Percentiles rank a stretch among this genome's conserved stretches.
Conservation (phyloP, 2,329 filamentous ascomycete species). For the Ilyonectria destructans region DNA sequence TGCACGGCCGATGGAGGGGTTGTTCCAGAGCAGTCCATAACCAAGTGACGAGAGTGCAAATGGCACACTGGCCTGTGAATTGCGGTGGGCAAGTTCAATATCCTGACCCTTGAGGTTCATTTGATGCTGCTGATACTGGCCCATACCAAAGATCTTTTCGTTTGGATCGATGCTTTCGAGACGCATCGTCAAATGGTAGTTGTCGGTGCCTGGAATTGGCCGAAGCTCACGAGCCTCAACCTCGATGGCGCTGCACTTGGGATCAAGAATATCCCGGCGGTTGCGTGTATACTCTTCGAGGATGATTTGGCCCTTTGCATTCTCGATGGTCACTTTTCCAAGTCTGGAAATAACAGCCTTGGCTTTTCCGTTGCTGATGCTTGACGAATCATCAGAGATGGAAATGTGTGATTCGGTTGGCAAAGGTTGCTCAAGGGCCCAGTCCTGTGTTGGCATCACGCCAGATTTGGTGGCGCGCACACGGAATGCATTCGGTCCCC, state of each 20-base stretch:
- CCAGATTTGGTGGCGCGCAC: not conserved
- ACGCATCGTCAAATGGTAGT: constrained; percentile 71
- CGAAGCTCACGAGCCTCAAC: constrained; percentile 73
- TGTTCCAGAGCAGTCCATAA: constrained; percentile 79
- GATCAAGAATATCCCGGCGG: constrained; percentile 64
- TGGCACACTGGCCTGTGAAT: constrained; percentile 77
- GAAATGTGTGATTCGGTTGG: not conserved
- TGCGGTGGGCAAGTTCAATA: constrained; percentile 76
- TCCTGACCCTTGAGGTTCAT: constrained; percentile 76
- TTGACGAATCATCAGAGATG: not conserved
- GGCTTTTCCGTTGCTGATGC: constrained; percentile 2
- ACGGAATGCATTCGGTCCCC: constrained; percentile 15
- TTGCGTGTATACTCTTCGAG: constrained; percentile 54
- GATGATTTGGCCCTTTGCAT: constrained; percentile 42
- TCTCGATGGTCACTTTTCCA: constrained; percentile 11
- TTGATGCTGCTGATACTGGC: constrained; percentile 77
- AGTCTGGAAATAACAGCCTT: constrained; percentile 6
- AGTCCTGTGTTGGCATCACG: not conserved
- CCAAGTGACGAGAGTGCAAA: constrained; percentile 73
- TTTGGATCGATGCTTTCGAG: constrained; percentile 69
- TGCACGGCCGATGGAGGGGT: constrained; percentile 74
- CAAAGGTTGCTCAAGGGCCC: constrained; percentile 8
- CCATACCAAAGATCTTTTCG: constrained; percentile 79
- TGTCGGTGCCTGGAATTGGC: constrained; percentile 64
- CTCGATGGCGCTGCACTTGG: constrained; percentile 72